Evolutionary conservation across 345 rosid species (phyloP), one percentile per base, ranked within the genome.

Genomic region (Aquilaria yunnanensis): DNA sequence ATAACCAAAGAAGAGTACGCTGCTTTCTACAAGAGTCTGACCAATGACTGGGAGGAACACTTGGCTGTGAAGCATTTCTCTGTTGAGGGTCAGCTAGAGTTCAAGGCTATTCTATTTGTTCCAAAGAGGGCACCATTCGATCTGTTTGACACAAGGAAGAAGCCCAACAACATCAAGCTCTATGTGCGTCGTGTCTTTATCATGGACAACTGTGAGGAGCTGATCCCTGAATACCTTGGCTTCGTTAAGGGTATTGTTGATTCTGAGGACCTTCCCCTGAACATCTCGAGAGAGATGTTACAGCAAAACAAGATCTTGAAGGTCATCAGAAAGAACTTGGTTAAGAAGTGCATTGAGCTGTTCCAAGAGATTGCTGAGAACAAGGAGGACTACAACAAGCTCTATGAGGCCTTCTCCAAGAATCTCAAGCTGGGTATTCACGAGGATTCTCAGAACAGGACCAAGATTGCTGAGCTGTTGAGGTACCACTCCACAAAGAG

Each of bases 121-220:
- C 81, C 81, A 0, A 77, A 62, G 67, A 67, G 78, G 29, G 81
- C 81, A 31, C 75, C 75, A 5, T 77, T 77, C 16, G 81, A 77
- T 32, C 73, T 77, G 14, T 74, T 77, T 37, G 81, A 77, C 49
- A 70, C 78, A 2, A 62, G 78, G 32, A 77, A 77, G 69, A 74
- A 74, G 66, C 34, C 65, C 68, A 77, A 74, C 71, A 77, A 77
- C 60, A 74, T 77, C 60, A 77, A 74, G 73, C 75, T 77, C 1
- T 77, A 77, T 3, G 81, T 77, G 1, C 64, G 78, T 63, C 67
- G 81, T 46, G 81, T 77, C 32, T 77, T 77, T 13, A 77, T 77
- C 12, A 77, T 77, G 81, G 81, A 74, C 75, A 77, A 77, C 48
- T 77, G 81, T 47, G 81, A 77, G 57, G 81, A 77, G 60, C 81